These are phyloP conservation scores for Skeletonema marinoi DNA, from an alignment of 108 stramenopile species.

Conservation along the genomic window DNA sequence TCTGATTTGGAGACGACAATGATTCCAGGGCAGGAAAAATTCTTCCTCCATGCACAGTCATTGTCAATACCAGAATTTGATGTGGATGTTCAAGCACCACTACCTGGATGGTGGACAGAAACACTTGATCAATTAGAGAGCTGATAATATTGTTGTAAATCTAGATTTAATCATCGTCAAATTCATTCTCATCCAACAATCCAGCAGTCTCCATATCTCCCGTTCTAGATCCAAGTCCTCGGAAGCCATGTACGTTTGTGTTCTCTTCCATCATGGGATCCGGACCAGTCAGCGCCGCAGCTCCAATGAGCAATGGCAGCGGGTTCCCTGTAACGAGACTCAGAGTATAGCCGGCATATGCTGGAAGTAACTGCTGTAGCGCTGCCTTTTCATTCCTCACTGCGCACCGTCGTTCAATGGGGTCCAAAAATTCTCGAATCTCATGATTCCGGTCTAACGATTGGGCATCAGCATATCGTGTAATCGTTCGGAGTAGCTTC, in stretches of 20 bases:
- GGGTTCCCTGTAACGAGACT: slow-evolving; percentile 53
- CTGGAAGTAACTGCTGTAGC: slow-evolving; percentile 35
- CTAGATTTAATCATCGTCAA: slow-evolving; percentile 17
- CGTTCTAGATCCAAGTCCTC: slow-evolving; percentile 27
- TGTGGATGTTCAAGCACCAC: slow-evolving; percentile 49
- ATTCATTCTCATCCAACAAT: slow-evolving; percentile 47
- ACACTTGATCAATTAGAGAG: slow-evolving; percentile 22
- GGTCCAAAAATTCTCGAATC: slow-evolving; percentile 49
- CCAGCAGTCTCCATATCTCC: slow-evolving; percentile 42
- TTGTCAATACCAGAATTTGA: slow-evolving; percentile 55
- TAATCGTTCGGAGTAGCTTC: slow-evolving; percentile 46
- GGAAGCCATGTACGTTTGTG: slow-evolving; percentile 27
- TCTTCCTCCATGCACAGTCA: slow-evolving; percentile 65
- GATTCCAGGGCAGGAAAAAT: slow-evolving; percentile 26
- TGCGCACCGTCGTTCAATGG: slow-evolving; percentile 42
- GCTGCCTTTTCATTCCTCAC: slow-evolving; percentile 40
- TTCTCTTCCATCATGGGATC: slow-evolving; percentile 46
- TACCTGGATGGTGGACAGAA: slow-evolving; percentile 64
- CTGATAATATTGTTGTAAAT: not conserved
- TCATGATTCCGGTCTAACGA: slow-evolving; percentile 54
- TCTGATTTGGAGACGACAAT: not conserved
- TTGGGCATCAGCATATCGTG: slow-evolving; percentile 46
- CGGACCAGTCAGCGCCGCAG: slow-evolving; percentile 16
- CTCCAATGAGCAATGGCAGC: slow-evolving; percentile 49
- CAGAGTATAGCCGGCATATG: slow-evolving; percentile 44